Conservation (phyloP, 345 rosid species). For the Theobroma cacao region DNA sequence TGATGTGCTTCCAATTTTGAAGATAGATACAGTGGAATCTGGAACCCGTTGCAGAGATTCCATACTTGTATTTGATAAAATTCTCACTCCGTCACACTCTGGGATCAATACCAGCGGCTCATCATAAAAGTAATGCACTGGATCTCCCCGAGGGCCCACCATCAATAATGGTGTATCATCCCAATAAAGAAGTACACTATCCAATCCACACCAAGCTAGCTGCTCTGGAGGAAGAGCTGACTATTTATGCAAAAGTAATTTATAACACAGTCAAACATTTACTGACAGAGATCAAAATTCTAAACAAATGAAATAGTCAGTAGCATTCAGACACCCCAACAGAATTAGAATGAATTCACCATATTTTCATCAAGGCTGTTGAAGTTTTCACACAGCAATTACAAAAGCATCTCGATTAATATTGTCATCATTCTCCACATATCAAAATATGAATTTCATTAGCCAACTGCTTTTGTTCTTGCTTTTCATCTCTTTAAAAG, state of each 20-base stretch:
- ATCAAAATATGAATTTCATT: neutral
- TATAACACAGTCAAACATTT: neutral
- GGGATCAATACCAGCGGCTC: constrained; percentile 86
- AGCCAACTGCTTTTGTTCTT: neutral
- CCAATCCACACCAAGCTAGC: constrained; percentile 98
- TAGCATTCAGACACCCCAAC: neutral
- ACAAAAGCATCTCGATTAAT: neutral
- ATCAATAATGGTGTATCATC: constrained; percentile 80
- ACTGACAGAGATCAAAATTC: neutral
- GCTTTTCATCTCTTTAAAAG: neutral
- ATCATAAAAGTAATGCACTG: constrained; percentile 77
- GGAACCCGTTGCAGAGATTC: constrained; percentile 96
- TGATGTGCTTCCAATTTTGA: constrained; percentile 96
- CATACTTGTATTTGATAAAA: constrained; percentile 79
- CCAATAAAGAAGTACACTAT: constrained; percentile 84
- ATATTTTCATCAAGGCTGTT: neutral
- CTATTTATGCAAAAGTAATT: constrained; percentile 36
- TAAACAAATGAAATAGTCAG: neutral
- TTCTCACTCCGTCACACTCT: constrained; percentile 97
- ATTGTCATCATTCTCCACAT: neutral
- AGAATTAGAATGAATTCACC: neutral
- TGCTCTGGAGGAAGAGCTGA: constrained; percentile 96
- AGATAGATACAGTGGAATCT: constrained; percentile 88
- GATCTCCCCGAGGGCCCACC: constrained; percentile 93
- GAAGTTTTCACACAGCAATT: neutral